phyloP scores from a whole-genome alignment of 2,329 filamentous ascomycete species.

The Nemania sp. region DNA sequence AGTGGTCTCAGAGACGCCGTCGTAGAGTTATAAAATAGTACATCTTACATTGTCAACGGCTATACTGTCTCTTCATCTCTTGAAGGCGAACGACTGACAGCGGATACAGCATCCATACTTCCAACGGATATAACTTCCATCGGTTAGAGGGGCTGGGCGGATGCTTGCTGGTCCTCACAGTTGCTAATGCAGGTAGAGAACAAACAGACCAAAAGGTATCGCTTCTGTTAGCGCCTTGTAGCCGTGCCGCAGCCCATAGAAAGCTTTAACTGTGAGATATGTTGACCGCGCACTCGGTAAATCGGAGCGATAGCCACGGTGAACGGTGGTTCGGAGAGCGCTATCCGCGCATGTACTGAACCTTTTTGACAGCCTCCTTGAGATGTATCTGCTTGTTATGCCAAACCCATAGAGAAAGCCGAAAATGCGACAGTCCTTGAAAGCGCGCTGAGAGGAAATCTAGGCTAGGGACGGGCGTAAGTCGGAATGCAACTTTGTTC shows the following conservation, averaged over 20 bases:
- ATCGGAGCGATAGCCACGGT: conserved; percentile 13
- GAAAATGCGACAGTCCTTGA: background rate
- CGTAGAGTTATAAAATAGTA: background rate
- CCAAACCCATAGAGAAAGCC: conserved; percentile 7
- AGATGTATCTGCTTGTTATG: background rate
- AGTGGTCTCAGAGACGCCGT: background rate
- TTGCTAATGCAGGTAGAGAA: conserved; percentile 18
- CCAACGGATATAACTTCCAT: background rate
- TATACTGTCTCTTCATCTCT: background rate
- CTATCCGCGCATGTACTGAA: background rate
- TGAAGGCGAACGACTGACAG: background rate
- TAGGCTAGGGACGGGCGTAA: background rate
- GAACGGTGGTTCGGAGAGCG: conserved; percentile 12
- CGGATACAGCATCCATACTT: background rate
- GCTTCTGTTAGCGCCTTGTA: conserved; percentile 19
- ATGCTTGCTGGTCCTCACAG: background rate
- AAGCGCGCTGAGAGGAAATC: background rate
- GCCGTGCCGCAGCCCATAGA: conserved; percentile 15
- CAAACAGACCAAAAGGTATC: background rate
- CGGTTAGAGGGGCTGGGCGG: background rate
- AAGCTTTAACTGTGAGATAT: conserved; percentile 1
- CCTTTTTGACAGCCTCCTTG: background rate
- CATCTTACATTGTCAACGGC: background rate
- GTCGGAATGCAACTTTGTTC: conserved; percentile 3
- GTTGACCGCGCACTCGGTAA: conserved; percentile 9